Evolutionary conservation across 1,139 yeast species (phyloP), one percentile per base, ranked within the genome.

Genomic region (Candida frijolesensis): DNA sequence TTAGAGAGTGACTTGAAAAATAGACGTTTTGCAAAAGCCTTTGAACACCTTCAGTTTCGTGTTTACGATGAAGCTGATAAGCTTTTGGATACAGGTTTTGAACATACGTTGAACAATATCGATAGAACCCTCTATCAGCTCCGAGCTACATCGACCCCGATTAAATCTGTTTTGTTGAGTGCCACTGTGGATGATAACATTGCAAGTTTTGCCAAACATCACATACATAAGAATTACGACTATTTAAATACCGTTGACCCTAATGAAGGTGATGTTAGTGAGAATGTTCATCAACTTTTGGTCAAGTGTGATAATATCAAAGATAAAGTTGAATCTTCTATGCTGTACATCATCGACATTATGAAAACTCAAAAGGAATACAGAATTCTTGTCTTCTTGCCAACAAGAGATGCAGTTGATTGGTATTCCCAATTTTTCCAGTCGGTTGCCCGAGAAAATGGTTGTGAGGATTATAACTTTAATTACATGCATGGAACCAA

Each of bases 1-100:
- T 76, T 91, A 52, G 66, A 78, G 50, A 96, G 87, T 59, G 71
- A 80, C 53, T 68, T 90, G 50, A 73, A 72, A 42, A 76, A 76
- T 8, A 33, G 37, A 22, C 62, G 59, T 18, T 79, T 83, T 52
- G 70, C 78, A 15, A 66, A 68, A 25, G 74, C 77, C 41, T 86
- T 90, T 64, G 64, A 71, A 41, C 71, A 75, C 49, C 72, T 92
- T 48, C 77, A 79, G 53, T 82, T 84, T 59, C 77, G 89, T 57
- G 86, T 90, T 34, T 82, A 89, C 57, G 97, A 91, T 67, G 97
- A 91, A 72, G 96, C 97, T 45, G 96, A 89, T 68, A 80, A 94
- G 62, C 70, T 89, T 1, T 62, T 78, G 34, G 80, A 78, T 52
- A 83, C 83, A 57, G 95, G 95, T 14, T 89, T 90, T 66, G 85